Evolutionary conservation across 805 yeast species (phyloP).

Genomic region (Candida methanosorbosa): DNA sequence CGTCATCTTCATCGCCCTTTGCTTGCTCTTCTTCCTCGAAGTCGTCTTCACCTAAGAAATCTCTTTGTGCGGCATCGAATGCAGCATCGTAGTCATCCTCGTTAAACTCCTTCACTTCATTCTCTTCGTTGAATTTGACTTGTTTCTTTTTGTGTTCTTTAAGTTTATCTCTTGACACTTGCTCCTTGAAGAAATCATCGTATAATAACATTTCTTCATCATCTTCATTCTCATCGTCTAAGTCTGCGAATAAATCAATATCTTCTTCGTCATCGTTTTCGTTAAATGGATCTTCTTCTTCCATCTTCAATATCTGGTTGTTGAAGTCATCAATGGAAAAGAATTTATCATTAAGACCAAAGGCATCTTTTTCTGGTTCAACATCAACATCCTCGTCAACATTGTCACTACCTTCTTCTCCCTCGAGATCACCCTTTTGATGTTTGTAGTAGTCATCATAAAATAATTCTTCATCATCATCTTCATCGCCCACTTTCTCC

Average conservation of each 20-base stretch:
- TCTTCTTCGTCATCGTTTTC: conserved; percentile 41
- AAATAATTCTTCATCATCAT: conserved; percentile 7
- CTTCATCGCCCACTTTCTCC: conserved; percentile 13
- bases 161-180: conserved; percentile 10
- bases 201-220: conserved; percentile 42
- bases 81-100: conserved; percentile 60
- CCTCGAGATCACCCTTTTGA: conserved; percentile 4
- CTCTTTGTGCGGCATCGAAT: conserved; percentile 52
- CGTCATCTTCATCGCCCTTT: conserved; percentile 17
- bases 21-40: conserved; percentile 22
- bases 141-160: conserved; percentile 6
- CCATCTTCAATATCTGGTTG: conserved; percentile 61
- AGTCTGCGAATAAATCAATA: conserved; percentile 41
- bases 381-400: conserved; percentile 11
- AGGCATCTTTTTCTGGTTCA: conserved; percentile 35
- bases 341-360: conserved; percentile 74
- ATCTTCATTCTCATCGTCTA: conserved; percentile 38
- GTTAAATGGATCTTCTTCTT: conserved; percentile 34
- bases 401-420: conserved; percentile 3
- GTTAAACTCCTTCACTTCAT: conserved; percentile 36
- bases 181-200: conserved; percentile 55
- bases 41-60: conserved; percentile 38
- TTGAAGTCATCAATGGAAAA: conserved; percentile 83
- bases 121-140: conserved; percentile 12
- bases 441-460: conserved; percentile 6